Percentiles rank a stretch among this genome's conserved stretches.
Conservation (phyloP, 2,329 filamentous ascomycete genomes). For the Aspergillus floridensis region DNA sequence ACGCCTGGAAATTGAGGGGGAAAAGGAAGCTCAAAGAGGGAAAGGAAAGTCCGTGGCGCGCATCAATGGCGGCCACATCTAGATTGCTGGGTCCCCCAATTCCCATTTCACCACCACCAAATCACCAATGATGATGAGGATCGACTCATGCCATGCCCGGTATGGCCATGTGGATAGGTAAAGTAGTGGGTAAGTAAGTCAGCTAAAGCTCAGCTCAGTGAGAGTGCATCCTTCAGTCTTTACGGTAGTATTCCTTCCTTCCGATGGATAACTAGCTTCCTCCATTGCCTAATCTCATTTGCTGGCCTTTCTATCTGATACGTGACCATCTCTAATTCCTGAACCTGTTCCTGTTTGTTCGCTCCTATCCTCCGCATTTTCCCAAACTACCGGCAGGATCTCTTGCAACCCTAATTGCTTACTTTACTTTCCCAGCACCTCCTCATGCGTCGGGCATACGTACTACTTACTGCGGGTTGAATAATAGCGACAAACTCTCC, state of each 20-base stretch:
- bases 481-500: background rate
- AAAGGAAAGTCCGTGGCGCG: background rate
- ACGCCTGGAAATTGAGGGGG: background rate
- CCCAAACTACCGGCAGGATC: background rate
- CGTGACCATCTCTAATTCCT: background rate
- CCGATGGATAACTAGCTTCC: background rate
- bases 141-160: background rate
- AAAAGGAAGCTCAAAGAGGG: background rate
- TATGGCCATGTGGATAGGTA: conserved; percentile 3
- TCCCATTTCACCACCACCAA: background rate
- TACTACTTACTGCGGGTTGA: background rate
- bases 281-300: background rate
- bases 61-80: conserved; percentile 22
- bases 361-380: background rate
- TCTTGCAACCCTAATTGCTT: background rate
- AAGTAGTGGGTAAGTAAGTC: background rate
- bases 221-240: background rate
- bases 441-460: background rate
- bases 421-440: background rate
- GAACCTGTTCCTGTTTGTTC: background rate
- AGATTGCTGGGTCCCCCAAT: conserved; percentile 15
- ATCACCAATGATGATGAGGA: background rate
- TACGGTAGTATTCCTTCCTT: too few species aligned
- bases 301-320: background rate
- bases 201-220: too few species aligned